Percentiles rank a stretch among this genome's conserved stretches.
These are phyloP conservation scores for Whalleya microplaca DNA, from an alignment of 2,329 filamentous ascomycete genomes.

Conservation along the genomic window DNA sequence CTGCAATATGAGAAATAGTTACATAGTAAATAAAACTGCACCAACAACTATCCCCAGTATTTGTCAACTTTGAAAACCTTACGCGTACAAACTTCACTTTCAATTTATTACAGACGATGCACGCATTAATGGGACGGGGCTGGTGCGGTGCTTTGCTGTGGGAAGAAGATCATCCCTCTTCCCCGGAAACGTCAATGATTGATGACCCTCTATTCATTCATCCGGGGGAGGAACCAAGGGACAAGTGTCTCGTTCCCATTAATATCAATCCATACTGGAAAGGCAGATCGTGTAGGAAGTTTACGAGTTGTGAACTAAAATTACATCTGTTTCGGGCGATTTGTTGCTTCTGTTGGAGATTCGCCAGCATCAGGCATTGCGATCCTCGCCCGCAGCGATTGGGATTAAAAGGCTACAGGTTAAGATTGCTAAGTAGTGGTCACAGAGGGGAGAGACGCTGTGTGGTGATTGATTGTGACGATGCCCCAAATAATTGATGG, in stretches of 20 bases:
- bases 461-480: slow-evolving; percentile 15
- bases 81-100: neutral
- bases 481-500: slow-evolving; percentile 20
- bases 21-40: too few relatives aligned
- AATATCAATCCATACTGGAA: neutral
- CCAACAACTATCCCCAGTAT: too few relatives aligned
- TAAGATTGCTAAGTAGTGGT: slow-evolving; percentile 9
- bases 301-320: neutral
- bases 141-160: neutral
- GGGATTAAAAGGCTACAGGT: slow-evolving; percentile 2
- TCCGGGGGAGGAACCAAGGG: neutral
- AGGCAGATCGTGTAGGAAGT: neutral
- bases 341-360: slow-evolving; percentile 18
- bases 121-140: neutral
- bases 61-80: too few relatives aligned
- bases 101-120: neutral
- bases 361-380: slow-evolving; percentile 14
- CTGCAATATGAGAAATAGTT: too few relatives aligned
- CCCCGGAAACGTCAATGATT: neutral
- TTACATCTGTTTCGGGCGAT: slow-evolving; percentile 9
- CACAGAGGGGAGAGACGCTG: slow-evolving; percentile 1
- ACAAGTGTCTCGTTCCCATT: neutral
- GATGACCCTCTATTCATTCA: neutral
- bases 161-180: neutral
- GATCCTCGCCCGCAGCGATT: slow-evolving; percentile 23